These are phyloP conservation scores for Suillus subalutaceus DNA, from an alignment of 768 basidiomycete genomes.

Conservation along the genomic window DNA sequence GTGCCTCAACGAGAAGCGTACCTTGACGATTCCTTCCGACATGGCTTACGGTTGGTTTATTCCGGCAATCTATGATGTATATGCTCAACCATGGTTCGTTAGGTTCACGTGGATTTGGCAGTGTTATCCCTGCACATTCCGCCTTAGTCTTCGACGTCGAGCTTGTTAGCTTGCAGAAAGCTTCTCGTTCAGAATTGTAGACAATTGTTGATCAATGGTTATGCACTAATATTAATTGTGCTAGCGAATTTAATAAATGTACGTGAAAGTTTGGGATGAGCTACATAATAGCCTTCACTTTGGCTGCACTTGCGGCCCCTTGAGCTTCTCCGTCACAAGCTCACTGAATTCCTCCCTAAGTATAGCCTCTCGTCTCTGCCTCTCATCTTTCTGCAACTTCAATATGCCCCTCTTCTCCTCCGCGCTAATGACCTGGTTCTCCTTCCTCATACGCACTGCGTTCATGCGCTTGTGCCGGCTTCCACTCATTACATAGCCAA, in stretches of 20 bases:
- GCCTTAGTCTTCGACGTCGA: constrained; percentile 89
- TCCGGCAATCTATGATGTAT: background rate
- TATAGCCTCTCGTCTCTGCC: constrained; percentile 86
- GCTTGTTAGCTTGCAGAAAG: constrained; percentile 62
- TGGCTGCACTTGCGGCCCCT: constrained; percentile 42
- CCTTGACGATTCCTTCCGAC: constrained; percentile 78
- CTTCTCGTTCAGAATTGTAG: constrained; percentile 59
- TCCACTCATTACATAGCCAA: constrained; percentile 98
- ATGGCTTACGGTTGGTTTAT: constrained; percentile 78
- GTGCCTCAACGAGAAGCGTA: constrained; percentile 88
- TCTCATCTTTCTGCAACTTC: constrained; percentile 93
- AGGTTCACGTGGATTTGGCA: constrained; percentile 79
- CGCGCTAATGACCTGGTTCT: constrained; percentile 98
- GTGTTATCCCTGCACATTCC: constrained; percentile 76
- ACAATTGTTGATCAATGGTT: background rate
- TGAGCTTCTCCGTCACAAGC: constrained; percentile 76
- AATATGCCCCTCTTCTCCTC: constrained; percentile 97
- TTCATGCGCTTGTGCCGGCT: constrained; percentile 96
- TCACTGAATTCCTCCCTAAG: constrained; percentile 89
- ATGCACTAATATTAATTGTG: background rate
- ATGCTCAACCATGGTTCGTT: background rate
- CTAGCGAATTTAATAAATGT: too few species aligned
- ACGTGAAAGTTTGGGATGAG: too few species aligned
- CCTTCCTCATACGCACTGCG: constrained; percentile 97
- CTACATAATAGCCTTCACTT: constrained; percentile 5